Evolutionary conservation across 2,329 filamentous ascomycete species (phyloP), one percentile per base, ranked within the genome.

Genomic region (Clonostachys rhizophaga): DNA sequence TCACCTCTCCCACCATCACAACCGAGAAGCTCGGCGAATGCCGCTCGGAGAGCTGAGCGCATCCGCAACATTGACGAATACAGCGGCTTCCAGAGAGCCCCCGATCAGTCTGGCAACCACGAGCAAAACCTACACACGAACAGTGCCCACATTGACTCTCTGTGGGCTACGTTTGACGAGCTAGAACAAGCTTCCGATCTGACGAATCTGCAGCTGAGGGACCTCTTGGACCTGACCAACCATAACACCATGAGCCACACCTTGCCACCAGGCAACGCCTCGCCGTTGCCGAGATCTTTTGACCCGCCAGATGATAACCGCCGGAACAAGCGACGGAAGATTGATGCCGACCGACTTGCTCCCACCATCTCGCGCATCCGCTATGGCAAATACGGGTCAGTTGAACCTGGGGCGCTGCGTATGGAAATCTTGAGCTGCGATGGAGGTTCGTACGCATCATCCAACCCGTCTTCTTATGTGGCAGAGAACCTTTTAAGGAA

Each of bases 381-480:
- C 52, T 97, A 96, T 63, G 92, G 91, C 18, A 84, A 84, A 57
- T 90, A 86, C 63, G 92, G 91, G 16, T 91, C 96, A 66, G 87
- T 95, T 14, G 87, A 94, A 50, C 81, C 89, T 1, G 91, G 91
- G 5, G 78, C 81, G 53, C 70, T 96, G 58, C 85, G 79, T 51
- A 90, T 96, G 88, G 88, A 96, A 61, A 84, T 96, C 52, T 79
- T 89, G 43, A 94, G 86, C 71, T 96, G 91, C 60, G 91, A 96
- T 63, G 91, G 90, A 39, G 91, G 91, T 40, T 75, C 82, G 49
- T 83, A 77, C 58, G 9, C 24, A 30, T 30, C 24, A 10, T 74
- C 78, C 44, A 83, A 86, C 51, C 80, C 84, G 55, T 68, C 73
- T 47, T 68, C 74, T 11, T 88, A 89, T 52, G 78, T 79, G 12